Percentiles rank a stretch among this genome's conserved stretches.
These are phyloP conservation scores for Claviceps arundinis DNA, from an alignment of 2,329 filamentous ascomycete genomes.

Conservation along the genomic window DNA sequence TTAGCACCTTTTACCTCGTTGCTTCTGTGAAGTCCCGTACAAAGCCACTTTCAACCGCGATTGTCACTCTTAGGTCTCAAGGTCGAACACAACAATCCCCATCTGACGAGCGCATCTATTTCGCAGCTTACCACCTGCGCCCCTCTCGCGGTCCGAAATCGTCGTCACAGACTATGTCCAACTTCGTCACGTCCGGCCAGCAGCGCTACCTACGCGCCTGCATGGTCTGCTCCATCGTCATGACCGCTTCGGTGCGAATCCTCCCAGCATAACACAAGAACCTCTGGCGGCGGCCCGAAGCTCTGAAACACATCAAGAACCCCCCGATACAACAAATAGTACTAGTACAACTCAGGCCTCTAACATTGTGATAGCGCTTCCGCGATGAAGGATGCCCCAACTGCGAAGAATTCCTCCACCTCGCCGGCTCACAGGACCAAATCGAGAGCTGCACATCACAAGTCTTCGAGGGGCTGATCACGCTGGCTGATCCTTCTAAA, in stretches of 20 bases:
- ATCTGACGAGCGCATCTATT: background rate
- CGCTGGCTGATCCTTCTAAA: constrained; percentile 64
- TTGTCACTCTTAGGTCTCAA: no score
- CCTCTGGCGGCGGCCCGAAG: no score
- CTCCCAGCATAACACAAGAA: background rate
- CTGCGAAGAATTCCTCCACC: constrained; percentile 84
- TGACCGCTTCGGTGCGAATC: constrained; percentile 54
- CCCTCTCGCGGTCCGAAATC: background rate
- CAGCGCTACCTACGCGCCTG: constrained; percentile 85
- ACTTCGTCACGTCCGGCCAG: constrained; percentile 60
- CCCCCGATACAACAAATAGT: background rate
- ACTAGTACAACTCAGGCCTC: background rate
- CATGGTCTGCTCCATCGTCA: constrained; percentile 96
- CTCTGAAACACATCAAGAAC: no score
- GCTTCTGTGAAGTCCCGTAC: no score
- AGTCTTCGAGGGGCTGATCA: constrained; percentile 87
- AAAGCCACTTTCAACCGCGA: no score
- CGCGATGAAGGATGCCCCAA: constrained; percentile 82
- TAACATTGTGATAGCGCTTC: constrained; percentile 51
- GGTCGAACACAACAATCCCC: background rate
- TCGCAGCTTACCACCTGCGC: background rate
- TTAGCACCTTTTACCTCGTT: no score
- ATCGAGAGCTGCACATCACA: constrained; percentile 90
- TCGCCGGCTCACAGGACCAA: constrained; percentile 63
- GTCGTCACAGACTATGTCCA: constrained; percentile 16